Evolutionary conservation across 257 asterid species (phyloP).

Genomic region (Knoxia roxburghii): DNA sequence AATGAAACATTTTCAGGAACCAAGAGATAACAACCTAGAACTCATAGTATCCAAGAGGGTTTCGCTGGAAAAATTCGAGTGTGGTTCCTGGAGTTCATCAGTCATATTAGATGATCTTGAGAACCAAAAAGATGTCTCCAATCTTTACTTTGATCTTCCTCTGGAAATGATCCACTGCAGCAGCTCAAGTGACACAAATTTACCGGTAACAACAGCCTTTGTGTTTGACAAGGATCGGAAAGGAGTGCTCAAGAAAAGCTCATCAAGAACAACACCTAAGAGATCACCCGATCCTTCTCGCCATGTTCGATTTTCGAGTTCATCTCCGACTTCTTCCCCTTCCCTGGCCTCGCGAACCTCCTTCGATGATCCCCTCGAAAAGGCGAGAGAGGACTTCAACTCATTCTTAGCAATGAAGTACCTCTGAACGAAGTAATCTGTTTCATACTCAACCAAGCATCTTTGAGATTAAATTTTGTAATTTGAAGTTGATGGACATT

Average conservation of each 20-base stretch:
- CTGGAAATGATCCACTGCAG: slow-evolving; percentile 64
- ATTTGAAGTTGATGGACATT: too few relatives aligned
- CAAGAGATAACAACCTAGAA: neutral
- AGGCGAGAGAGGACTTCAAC: slow-evolving; percentile 58
- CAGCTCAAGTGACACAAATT: slow-evolving; percentile 40
- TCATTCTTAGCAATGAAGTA: slow-evolving; percentile 41
- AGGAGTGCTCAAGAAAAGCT: slow-evolving; percentile 53
- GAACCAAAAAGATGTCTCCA: slow-evolving; percentile 27
- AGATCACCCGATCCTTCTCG: slow-evolving; percentile 29
- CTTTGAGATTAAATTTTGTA: too few relatives aligned
- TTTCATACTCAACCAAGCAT: too few relatives aligned
- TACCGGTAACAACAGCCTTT: slow-evolving; percentile 62
- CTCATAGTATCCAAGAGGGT: slow-evolving; percentile 45
- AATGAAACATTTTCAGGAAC: slow-evolving; percentile 11
- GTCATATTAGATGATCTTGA: slow-evolving; percentile 37
- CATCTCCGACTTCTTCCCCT: slow-evolving; percentile 32
- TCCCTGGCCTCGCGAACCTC: slow-evolving; percentile 39
- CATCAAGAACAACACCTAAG: slow-evolving; percentile 10
- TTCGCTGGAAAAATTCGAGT: slow-evolving; percentile 77
- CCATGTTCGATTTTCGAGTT: slow-evolving; percentile 53
- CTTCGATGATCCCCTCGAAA: slow-evolving; percentile 32
- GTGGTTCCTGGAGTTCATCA: slow-evolving; percentile 75
- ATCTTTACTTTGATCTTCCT: slow-evolving; percentile 73
- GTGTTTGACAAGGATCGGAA: slow-evolving; percentile 55
- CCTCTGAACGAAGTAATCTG: neutral